These are phyloP conservation scores for Massarina eburnea DNA, from an alignment of 2,329 filamentous ascomycete species.

Conservation along the genomic window DNA sequence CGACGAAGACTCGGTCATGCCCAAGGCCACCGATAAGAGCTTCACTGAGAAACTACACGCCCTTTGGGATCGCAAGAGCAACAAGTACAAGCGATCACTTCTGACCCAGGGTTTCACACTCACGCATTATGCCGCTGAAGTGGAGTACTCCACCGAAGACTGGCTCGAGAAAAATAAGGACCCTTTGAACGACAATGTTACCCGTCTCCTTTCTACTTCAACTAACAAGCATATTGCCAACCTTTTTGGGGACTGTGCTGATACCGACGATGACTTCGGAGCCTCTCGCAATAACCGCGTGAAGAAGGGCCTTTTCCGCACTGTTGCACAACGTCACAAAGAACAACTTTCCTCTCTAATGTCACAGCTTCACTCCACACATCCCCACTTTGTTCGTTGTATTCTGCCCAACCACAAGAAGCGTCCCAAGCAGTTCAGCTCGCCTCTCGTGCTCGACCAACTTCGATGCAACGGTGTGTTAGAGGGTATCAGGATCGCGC, in stretches of 20 bases:
- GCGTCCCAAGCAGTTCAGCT: constrained; percentile 87
- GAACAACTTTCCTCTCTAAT: constrained; percentile 97
- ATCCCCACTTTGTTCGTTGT: constrained; percentile 97
- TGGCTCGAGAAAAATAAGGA: constrained; percentile 99
- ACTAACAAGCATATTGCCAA: constrained; percentile 79
- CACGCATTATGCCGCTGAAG: constrained; percentile 96
- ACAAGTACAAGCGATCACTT: constrained; percentile 87
- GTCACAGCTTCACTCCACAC: constrained; percentile 89
- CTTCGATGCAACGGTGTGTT: constrained; percentile 98
- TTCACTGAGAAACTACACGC: constrained; percentile 98
- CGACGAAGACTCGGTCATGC: constrained; percentile 98
- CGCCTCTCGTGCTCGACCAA: constrained; percentile 91
- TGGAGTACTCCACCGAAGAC: constrained; percentile 91
- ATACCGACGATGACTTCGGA: constrained; percentile 71
- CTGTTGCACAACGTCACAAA: constrained; percentile 94
- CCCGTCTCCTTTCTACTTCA: constrained; percentile 80
- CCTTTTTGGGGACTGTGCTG: constrained; percentile 86
- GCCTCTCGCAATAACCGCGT: constrained; percentile 72
- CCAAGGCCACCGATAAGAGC: constrained; percentile 93
- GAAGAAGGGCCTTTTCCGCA: constrained; percentile 96
- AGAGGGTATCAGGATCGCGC: constrained; percentile 96
- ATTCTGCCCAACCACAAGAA: constrained; percentile 99
- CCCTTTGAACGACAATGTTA: constrained; percentile 95
- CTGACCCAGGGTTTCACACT: constrained; percentile 91
- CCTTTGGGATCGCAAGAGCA: constrained; percentile 93